These are phyloP conservation scores for Ricinus communis DNA, from an alignment of 345 rosid species.

Conservation along the genomic window DNA sequence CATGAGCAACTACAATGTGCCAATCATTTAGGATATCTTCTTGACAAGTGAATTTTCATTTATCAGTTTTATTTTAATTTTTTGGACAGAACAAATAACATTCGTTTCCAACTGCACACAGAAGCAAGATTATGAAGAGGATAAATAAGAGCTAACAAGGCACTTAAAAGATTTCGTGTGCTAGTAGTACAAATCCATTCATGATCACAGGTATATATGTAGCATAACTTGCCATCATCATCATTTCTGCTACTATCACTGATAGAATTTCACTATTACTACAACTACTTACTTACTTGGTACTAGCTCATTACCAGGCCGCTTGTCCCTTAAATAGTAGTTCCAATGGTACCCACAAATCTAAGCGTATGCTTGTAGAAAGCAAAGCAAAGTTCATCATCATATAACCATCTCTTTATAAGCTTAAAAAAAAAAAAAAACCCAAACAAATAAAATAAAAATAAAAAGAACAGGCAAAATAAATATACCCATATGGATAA, in stretches of 20 bases:
- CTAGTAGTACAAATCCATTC: slow-evolving; percentile 9
- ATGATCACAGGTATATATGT: slow-evolving; percentile 4
- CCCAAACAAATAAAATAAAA: neutral
- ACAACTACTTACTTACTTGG: neutral
- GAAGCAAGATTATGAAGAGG: neutral
- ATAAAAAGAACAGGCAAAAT: neutral
- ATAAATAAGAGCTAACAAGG: slow-evolving; percentile 5
- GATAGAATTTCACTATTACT: neutral
- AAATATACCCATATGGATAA: slow-evolving; percentile 7
- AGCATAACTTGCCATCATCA: slow-evolving; percentile 5
- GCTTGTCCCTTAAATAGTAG: slow-evolving; percentile 20
- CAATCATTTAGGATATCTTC: too few relatives aligned
- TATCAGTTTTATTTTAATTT: neutral
- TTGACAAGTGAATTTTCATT: neutral
- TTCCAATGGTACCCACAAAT: slow-evolving; percentile 30
- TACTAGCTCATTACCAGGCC: slow-evolving; percentile 8
- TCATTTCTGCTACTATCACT: neutral
- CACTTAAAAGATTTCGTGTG: neutral
- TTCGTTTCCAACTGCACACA: too few relatives aligned
- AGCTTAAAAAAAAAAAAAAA: too few relatives aligned
- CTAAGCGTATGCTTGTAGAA: slow-evolving; percentile 17
- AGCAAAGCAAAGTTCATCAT: slow-evolving; percentile 15
- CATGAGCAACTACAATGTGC: too few relatives aligned
- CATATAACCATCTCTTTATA: slow-evolving; percentile 8
- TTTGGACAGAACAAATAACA: neutral